phyloP scores from a whole-genome alignment of 257 asterid species.

The Gentiana macrophylla region DNA sequence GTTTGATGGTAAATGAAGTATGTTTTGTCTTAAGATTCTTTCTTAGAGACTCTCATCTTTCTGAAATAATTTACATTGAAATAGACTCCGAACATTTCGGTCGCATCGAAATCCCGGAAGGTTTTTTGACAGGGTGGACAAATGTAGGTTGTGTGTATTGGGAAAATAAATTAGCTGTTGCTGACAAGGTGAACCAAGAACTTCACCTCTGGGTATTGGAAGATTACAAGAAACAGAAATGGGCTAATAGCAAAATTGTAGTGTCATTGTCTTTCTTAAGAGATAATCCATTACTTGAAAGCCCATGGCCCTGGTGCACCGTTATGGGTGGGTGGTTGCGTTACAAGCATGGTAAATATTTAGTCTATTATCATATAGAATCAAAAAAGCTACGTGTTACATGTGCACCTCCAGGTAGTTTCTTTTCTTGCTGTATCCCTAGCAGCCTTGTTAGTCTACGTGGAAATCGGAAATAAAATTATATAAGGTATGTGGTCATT shows the following conservation, averaged over 20 bases:
- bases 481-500: too few relatives aligned
- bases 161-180: background rate
- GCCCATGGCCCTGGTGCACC: too few relatives aligned
- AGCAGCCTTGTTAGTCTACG: too few relatives aligned
- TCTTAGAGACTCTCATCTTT: background rate
- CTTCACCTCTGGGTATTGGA: background rate
- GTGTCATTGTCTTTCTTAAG: slow-evolving; percentile 14
- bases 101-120: background rate
- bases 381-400: too few relatives aligned
- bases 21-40: background rate
- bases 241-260: background rate
- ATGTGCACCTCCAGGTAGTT: too few relatives aligned
- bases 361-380: too few relatives aligned
- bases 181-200: background rate
- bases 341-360: too few relatives aligned
- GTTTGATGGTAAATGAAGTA: background rate
- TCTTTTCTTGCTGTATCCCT: too few relatives aligned
- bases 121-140: background rate
- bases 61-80: background rate
- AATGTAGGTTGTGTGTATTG: background rate
- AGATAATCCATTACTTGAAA: too few relatives aligned
- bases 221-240: slow-evolving; percentile 1
- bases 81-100: background rate
- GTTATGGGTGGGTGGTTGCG: too few relatives aligned
- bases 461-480: too few relatives aligned